phyloP scores from a whole-genome alignment of 2,329 filamentous ascomycete species.

The Sarocladiaceae sp. region DNA sequence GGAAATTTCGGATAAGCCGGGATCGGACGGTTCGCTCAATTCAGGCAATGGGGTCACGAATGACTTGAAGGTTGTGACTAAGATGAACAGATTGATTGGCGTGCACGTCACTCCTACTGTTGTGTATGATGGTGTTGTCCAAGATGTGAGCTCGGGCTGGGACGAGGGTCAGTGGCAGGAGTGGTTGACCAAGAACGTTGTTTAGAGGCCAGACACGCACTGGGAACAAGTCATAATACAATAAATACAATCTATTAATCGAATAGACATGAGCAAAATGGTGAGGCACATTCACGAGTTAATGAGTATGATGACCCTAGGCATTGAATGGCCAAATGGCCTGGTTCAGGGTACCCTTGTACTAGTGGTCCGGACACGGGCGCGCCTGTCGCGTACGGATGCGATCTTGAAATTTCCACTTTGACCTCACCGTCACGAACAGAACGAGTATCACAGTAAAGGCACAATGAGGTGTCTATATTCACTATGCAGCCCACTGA shows the following conservation, averaged over 20 bases:
- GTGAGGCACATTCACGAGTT: no score
- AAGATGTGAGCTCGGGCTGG: conserved; percentile 77
- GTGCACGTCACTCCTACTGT: conserved; percentile 92
- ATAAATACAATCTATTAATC: no score
- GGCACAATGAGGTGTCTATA: background rate
- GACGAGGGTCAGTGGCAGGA: conserved; percentile 77
- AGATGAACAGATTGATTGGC: conserved; percentile 72
- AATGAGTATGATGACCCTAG: no score
- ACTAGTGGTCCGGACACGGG: no score
- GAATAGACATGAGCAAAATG: no score
- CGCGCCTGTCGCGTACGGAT: no score
- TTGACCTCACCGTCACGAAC: no score
- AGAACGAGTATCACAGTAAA: background rate
- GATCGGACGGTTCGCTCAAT: conserved; percentile 66
- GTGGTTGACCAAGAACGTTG: conserved; percentile 63
- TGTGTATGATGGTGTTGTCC: conserved; percentile 80
- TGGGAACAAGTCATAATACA: no score
- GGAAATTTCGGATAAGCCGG: conserved; percentile 63
- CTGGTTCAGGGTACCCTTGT: no score
- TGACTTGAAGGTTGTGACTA: conserved; percentile 80
- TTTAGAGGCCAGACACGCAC: no score
- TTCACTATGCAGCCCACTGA: background rate
- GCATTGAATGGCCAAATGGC: no score
- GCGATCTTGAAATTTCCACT: no score
- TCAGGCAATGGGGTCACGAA: conserved; percentile 76